Evolutionary conservation across 1,284 basidiomycete species (phyloP).

Genomic region (Ceratobasidium sp.): DNA sequence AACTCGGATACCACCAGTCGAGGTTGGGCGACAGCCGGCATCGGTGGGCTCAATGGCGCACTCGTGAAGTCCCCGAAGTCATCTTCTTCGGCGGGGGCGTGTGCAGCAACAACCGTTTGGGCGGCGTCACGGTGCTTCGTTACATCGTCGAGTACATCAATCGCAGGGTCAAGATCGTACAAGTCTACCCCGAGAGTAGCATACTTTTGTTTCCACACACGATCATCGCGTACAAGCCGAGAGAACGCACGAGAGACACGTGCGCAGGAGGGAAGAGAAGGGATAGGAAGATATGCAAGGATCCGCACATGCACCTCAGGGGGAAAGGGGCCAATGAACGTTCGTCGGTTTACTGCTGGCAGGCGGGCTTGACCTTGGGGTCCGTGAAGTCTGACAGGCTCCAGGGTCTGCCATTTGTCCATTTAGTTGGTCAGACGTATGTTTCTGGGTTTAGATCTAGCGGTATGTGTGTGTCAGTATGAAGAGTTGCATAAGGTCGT

Average conservation of each 20-base stretch:
- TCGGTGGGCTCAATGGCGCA: slow-evolving; percentile 66
- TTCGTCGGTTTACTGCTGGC: slow-evolving; percentile 55
- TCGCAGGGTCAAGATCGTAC: slow-evolving; percentile 63
- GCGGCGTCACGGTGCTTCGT: slow-evolving; percentile 49
- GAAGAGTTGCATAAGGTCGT: too few species aligned
- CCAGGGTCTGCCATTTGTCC: slow-evolving; percentile 84
- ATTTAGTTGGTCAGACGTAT: slow-evolving; percentile 58
- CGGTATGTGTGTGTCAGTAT: too few species aligned
- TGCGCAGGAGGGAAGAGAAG: slow-evolving; percentile 83
- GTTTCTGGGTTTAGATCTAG: too few species aligned
- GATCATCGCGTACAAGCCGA: slow-evolving; percentile 76
- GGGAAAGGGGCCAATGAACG: slow-evolving; percentile 82
- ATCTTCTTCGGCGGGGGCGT: slow-evolving; percentile 73
- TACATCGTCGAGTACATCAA: slow-evolving; percentile 72
- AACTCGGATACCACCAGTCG: slow-evolving; percentile 47
- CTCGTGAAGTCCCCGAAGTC: slow-evolving; percentile 90
- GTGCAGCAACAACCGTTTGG: slow-evolving; percentile 63
- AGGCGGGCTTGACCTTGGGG: slow-evolving; percentile 51
- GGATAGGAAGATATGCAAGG: slow-evolving; percentile 78
- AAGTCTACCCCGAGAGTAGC: slow-evolving; percentile 69
- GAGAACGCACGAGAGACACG: slow-evolving; percentile 75
- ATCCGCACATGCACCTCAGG: slow-evolving; percentile 81
- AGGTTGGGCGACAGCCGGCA: slow-evolving; percentile 43
- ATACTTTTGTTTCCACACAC: slow-evolving; percentile 82
- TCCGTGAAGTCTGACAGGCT: slow-evolving; percentile 79